These are phyloP conservation scores for Diutina ranongensis DNA, from an alignment of 1,139 yeast genomes.

Conservation along the genomic window DNA sequence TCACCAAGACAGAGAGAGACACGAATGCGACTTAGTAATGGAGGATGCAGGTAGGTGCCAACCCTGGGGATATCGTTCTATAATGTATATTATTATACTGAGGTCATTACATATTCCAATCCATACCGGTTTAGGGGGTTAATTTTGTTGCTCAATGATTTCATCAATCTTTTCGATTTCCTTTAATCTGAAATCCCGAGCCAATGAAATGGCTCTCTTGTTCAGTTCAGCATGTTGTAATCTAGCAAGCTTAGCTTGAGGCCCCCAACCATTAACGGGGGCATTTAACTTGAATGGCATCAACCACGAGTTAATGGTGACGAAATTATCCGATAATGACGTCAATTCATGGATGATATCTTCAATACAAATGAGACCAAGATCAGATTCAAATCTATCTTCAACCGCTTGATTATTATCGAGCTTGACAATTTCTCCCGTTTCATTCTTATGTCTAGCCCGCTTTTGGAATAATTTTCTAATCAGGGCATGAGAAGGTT, in stretches of 20 bases:
- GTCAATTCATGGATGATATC: conserved; percentile 64
- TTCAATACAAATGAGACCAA: conserved; percentile 68
- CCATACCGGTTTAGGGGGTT: too few species aligned
- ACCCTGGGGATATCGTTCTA: too few species aligned
- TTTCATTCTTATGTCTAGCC: conserved; percentile 28
- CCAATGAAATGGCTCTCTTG: conserved; percentile 39
- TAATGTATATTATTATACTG: background rate
- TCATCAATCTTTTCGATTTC: conserved; percentile 57
- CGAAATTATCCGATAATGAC: conserved; percentile 51
- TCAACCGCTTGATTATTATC: conserved; percentile 69
- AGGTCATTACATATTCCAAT: background rate
- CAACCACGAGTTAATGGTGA: conserved; percentile 47
- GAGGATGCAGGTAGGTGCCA: too few species aligned
- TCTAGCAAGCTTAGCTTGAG: conserved; percentile 43
- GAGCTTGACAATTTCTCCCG: conserved; percentile 31
- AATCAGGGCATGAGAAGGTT: conserved; percentile 58
- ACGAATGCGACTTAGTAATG: too few species aligned
- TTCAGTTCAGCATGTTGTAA: conserved; percentile 33
- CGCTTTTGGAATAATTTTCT: conserved; percentile 68
- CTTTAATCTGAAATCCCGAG: conserved; percentile 51
- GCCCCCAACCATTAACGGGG: conserved; percentile 66
- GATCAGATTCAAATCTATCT: conserved; percentile 52
- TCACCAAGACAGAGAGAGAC: too few species aligned
- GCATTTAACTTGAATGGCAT: conserved; percentile 58
- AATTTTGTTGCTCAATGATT: conserved; percentile 53